Evolutionary conservation across 768 basidiomycete genomes (phyloP).

Genomic region (Filobasidium wieringae): DNA sequence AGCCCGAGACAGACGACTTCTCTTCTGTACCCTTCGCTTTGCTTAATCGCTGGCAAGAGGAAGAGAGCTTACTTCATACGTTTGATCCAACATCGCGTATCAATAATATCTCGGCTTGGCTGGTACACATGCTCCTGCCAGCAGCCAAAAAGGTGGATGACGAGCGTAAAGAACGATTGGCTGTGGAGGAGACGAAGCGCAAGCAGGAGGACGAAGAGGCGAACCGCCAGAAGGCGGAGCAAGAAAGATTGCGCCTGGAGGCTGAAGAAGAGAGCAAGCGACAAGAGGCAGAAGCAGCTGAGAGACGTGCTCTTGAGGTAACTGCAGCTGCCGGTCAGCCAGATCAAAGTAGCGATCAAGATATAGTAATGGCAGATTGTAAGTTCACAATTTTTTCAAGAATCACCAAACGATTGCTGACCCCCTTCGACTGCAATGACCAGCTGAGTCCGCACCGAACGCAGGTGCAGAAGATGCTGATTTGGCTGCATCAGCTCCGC

Average conservation of each 20-base stretch:
- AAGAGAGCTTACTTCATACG: conserved; percentile 67
- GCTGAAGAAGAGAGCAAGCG: conserved; percentile 6
- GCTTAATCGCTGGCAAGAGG: conserved; percentile 77
- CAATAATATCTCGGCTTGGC: conserved; percentile 57
- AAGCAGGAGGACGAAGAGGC: conserved; percentile 28
- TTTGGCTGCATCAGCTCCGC: conserved; percentile 26
- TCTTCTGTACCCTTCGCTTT: conserved; percentile 66
- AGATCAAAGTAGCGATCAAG: background rate
- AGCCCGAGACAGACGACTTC: background rate
- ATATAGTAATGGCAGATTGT: conserved; percentile 13
- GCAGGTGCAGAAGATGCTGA: conserved; percentile 8
- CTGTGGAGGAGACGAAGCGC: conserved; percentile 42
- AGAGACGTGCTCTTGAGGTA: conserved; percentile 3
- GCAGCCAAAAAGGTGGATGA: conserved; percentile 46
- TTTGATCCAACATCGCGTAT: conserved; percentile 59
- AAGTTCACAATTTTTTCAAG: background rate
- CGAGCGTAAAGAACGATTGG: conserved; percentile 35
- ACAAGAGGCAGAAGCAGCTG: conserved; percentile 11
- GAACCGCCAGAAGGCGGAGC: conserved; percentile 6
- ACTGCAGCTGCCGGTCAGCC: background rate
- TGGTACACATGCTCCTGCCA: conserved; percentile 63
- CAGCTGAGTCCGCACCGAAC: background rate
- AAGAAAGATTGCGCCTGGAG: conserved; percentile 6
- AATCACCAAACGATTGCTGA: too few species aligned
- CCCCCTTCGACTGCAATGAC: too few species aligned